Conservation (phyloP, 139 green algal genomes). For the Marvania coccoides region DNA sequence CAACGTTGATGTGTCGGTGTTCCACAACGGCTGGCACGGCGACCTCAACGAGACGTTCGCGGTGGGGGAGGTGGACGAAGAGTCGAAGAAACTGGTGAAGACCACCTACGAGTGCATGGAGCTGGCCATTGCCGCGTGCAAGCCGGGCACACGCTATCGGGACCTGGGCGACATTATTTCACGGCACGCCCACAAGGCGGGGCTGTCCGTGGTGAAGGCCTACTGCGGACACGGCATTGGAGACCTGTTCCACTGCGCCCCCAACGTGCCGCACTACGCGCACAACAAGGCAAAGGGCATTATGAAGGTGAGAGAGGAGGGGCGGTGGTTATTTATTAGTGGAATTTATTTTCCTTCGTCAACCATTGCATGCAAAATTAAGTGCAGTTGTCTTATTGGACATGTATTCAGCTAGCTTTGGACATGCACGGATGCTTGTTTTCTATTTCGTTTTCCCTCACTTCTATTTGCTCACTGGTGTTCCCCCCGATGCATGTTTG, state of each 20-base stretch:
- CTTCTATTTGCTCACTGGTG: background rate
- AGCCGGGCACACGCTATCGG: constrained; percentile 81
- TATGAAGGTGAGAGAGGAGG: constrained; percentile 86
- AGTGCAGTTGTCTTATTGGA: too few relatives aligned
- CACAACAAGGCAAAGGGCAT: constrained; percentile 85
- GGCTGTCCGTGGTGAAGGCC: constrained; percentile 75
- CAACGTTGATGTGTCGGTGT: constrained; percentile 94
- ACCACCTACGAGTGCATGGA: constrained; percentile 65
- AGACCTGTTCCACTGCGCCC: constrained; percentile 94
- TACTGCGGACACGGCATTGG: constrained; percentile 98
- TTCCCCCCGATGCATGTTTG: too few relatives aligned
- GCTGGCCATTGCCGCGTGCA: constrained; percentile 75
- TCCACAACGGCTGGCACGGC: constrained; percentile 82
- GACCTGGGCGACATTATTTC: constrained; percentile 87
- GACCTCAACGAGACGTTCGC: constrained; percentile 96
- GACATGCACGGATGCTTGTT: too few relatives aligned
- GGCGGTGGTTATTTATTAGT: too few relatives aligned
- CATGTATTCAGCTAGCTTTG: too few relatives aligned
- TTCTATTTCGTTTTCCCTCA: too few relatives aligned
- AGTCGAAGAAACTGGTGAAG: constrained; percentile 70
- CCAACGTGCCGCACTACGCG: constrained; percentile 94
- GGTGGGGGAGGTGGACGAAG: constrained; percentile 71
- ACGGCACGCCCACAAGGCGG: constrained; percentile 48
- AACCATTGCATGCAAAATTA: too few relatives aligned
- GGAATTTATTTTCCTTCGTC: too few relatives aligned